Base-by-base conservation (phyloP, 139 green algal species). In the Micractinium conductrix region DNA sequence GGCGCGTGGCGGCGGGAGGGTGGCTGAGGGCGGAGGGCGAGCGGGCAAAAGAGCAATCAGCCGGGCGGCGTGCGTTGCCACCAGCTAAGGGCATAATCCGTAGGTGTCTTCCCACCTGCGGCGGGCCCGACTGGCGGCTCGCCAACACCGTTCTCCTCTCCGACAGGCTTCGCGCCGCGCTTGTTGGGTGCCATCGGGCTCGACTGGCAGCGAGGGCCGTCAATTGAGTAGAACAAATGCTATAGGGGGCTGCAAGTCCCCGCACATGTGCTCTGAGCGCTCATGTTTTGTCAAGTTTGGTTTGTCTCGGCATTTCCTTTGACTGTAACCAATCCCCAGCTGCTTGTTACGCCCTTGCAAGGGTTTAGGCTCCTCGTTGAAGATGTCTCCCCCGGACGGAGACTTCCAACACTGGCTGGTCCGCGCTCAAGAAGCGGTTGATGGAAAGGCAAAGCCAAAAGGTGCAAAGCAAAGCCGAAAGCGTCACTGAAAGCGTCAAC, bases 371-470 rank as follows among this genome's bases (percentile, higher is more conserved):
- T n/a, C n/a, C n/a, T n/a, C n/a, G n/a, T n/a, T n/a, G n/a, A n/a
- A n/a, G n/a, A n/a, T n/a, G n/a, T n/a, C n/a, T n/a, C n/a, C n/a
- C n/a, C n/a, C n/a, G n/a, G n/a, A n/a, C n/a, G n/a, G n/a, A n/a
- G 58, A 67, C 26, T 28, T 37, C 58, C 58, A 78, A 10, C 9
- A 40, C 0, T 78, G 70, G 70, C 42, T 40, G 42, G 28, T 37
- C 16, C 70, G 70, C 38, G 80, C 80, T 5, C 58, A 81, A 40
- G 7, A 35, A 16, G 44, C 60, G 50, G 79, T 89, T 53, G 81
- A 89, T n/a, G 81, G n/a, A 17, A 89, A 88, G 42, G 74, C 81
- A 38, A 92, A 91, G 79, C 89, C 89, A 8, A 78, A 73, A 24
- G 89, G 89, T 78, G n/a, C n/a, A n/a, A n/a, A n/a, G n/a, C n/a